Base-by-base conservation (phyloP, 768 basidiomycete genomes). In the Kwoniella heveanensis region DNA sequence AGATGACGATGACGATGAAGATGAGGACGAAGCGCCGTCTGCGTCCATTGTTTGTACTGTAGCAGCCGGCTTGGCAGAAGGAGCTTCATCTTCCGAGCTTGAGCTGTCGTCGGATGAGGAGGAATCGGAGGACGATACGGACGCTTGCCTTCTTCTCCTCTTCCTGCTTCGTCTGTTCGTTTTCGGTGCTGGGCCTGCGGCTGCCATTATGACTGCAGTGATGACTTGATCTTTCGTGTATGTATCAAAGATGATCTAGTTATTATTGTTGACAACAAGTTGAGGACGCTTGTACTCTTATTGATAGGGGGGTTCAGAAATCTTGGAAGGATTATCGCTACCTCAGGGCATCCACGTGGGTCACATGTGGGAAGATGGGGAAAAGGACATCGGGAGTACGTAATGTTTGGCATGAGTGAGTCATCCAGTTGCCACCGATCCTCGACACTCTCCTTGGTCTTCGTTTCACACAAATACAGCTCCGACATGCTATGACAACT, bases 121-220 rank as follows among this genome's bases (percentile, higher is more conserved):
- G 24, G 68, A 66, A 39, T 53, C 65, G 39, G 61, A 66, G 1
- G 65, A 65, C 2, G 67, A 67, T 13, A 55, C 65, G 21, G 64
- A 65, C 37, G 53, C 64, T 26, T 65, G 55, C 61, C 69, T 67
- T 60, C 69, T 70, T 56, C 69, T 63, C 51, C 66, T 52, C 25
- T 66, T 64, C 29, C 57, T 29, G 32, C 27, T 51, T 52, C 62
- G 30, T 26, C 62, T 47, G 36, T 64, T 64, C 19, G 54, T 55
- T 53, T 64, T 64, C 19, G 62, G 49, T 3, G 62, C 62, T 39
- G 62, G 62, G 39, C 29, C 29, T 17, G 51, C n/a, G 15, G 60
- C 60, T 50, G 60, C 24, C 60, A 62, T 62, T 29, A 2, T 60
- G 49, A 7, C 32, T 6, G 13, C 32, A 36, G n/a, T n/a, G n/a